A percentile compares a stretch with the other conserved stretches of the same genome.
Conservation (phyloP, 257 asterid genomes). For the Phtheirospermum japonicum region DNA sequence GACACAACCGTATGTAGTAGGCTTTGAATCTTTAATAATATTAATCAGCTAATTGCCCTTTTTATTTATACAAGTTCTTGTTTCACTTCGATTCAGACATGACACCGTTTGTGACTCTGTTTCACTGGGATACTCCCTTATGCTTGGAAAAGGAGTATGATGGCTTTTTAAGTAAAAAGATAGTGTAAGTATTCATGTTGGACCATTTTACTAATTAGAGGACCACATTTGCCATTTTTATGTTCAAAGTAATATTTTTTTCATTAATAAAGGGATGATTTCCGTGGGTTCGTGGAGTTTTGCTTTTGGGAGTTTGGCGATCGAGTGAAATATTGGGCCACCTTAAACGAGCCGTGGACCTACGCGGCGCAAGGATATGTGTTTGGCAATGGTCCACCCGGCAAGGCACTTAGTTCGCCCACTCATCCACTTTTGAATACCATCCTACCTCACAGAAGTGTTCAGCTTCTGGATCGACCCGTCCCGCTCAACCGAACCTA, state of each 20-base stretch:
- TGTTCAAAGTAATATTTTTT: no score
- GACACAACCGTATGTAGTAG: no score
- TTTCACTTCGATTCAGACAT: no score
- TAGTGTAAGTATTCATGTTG: no score
- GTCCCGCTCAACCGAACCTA: background rate
- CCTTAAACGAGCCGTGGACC: constrained; percentile 35
- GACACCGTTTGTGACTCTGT: no score
- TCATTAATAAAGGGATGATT: constrained; percentile 5
- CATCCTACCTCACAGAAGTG: background rate
- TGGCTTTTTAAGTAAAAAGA: no score
- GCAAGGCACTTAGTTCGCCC: background rate
- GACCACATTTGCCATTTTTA: constrained; percentile 15
- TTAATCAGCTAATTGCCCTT: no score
- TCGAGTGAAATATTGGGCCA: constrained; percentile 34
- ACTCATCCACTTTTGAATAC: background rate
- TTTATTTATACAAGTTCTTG: no score
- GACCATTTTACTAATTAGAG: no score
- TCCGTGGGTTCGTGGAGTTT: constrained; percentile 27
- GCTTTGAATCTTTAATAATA: no score
- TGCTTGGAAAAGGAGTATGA: no score
- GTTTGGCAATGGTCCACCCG: constrained; percentile 15
- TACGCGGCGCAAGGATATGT: constrained; percentile 21
- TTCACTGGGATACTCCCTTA: no score
- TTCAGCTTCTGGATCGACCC: background rate
- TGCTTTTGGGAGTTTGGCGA: constrained; percentile 40